Evolutionary conservation across 164 flowering plant species (phyloP).

Genomic region (Nymphaea thermarum): DNA sequence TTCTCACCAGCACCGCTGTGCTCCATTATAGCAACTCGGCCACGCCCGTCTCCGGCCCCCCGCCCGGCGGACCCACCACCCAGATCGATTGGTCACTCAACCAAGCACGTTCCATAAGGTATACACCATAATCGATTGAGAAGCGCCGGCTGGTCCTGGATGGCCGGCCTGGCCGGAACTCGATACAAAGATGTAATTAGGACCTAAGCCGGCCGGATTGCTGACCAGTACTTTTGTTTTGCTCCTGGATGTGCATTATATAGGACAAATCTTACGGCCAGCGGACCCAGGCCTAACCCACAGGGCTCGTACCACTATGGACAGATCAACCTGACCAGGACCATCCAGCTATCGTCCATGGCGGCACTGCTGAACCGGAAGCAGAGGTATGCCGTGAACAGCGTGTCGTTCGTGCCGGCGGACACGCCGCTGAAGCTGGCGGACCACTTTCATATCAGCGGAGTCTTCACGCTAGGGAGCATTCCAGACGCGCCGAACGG

Average conservation of each 20-base stretch:
- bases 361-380: slow-evolving; percentile 39
- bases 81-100: slow-evolving; percentile 34
- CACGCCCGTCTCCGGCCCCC: slow-evolving; percentile 26
- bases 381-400: slow-evolving; percentile 67
- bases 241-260: neutral
- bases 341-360: slow-evolving; percentile 39
- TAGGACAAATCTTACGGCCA: slow-evolving; percentile 76
- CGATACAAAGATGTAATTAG: neutral
- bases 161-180: neutral
- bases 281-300: slow-evolving; percentile 89
- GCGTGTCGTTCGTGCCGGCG: slow-evolving; percentile 59
- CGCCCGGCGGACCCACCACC: slow-evolving; percentile 32
- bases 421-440: slow-evolving; percentile 89
- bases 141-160: neutral
- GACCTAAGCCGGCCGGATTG: neutral
- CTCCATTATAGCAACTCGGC: slow-evolving; percentile 36
- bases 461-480: slow-evolving; percentile 65
- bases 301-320: slow-evolving; percentile 96
- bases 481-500: slow-evolving; percentile 40
- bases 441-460: slow-evolving; percentile 57
- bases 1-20: slow-evolving; percentile 35
- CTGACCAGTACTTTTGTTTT: neutral
- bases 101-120: slow-evolving; percentile 64
- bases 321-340: slow-evolving; percentile 33
- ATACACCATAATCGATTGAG: neutral